These are phyloP conservation scores for Dipteronia dyeriana DNA, from an alignment of 345 rosid genomes.

Conservation along the genomic window DNA sequence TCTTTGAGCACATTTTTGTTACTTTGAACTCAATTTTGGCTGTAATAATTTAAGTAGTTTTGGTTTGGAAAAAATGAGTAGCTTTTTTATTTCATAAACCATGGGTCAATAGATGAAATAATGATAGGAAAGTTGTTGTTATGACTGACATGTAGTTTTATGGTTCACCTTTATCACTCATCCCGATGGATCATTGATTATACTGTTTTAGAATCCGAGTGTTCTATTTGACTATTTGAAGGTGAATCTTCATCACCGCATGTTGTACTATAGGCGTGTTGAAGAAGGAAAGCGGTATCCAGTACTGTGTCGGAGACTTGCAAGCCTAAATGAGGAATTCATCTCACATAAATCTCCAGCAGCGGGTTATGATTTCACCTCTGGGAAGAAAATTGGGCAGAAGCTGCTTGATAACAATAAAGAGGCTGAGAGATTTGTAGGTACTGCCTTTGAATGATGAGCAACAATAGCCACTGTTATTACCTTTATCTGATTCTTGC, in stretches of 20 bases:
- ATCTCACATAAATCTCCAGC: slow-evolving; percentile 73
- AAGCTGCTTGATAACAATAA: slow-evolving; percentile 90
- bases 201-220: slow-evolving; percentile 1
- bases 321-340: slow-evolving; percentile 80
- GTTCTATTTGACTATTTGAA: slow-evolving; percentile 5
- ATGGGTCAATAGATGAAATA: neutral
- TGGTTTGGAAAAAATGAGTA: neutral
- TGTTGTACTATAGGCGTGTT: slow-evolving; percentile 88
- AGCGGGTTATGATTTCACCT: slow-evolving; percentile 79
- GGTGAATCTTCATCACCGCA: slow-evolving; percentile 30
- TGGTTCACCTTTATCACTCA: neutral
- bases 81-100: neutral
- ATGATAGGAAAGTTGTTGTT: neutral
- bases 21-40: neutral
- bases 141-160: neutral
- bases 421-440: slow-evolving; percentile 98
- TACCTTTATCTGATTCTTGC: neutral
- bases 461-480: neutral
- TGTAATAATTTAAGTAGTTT: neutral
- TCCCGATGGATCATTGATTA: neutral
- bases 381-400: slow-evolving; percentile 92
- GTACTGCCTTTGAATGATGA: slow-evolving; percentile 34
- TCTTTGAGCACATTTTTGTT: neutral
- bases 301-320: slow-evolving; percentile 72
- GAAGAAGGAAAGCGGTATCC: slow-evolving; percentile 95